phyloP scores from a whole-genome alignment of 768 basidiomycete species.

The Naganishia kalamii region DNA sequence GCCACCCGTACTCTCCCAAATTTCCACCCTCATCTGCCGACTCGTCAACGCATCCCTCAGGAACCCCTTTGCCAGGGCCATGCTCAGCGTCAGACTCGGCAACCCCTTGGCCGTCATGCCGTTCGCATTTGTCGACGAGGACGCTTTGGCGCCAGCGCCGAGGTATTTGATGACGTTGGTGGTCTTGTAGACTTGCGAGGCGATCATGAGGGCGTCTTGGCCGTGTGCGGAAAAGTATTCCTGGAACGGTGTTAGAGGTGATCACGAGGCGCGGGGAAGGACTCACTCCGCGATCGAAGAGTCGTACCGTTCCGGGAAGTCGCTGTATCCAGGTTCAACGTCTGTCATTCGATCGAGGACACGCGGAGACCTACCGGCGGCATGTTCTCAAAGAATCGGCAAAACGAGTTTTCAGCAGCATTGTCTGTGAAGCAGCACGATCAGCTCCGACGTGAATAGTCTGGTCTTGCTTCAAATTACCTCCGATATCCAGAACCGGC shows the following conservation, averaged over 20 bases:
- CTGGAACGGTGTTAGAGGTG: constrained; percentile 19
- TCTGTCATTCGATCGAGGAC: not conserved
- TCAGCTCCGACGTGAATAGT: not conserved
- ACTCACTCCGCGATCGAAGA: constrained; percentile 64
- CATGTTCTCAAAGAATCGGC: constrained; percentile 50
- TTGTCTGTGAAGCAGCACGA: constrained; percentile 51
- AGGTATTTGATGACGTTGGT: constrained; percentile 89
- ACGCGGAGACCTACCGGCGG: constrained; percentile 36
- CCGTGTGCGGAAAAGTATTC: constrained; percentile 87
- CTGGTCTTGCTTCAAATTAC: not conserved
- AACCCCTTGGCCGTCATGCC: constrained; percentile 50
- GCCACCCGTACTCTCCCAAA: constrained; percentile 69
- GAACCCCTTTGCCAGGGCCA: constrained; percentile 69
- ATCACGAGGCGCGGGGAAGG: not conserved
- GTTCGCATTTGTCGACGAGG: constrained; percentile 33
- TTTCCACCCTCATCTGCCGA: constrained; percentile 85
- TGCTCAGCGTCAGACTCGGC: constrained; percentile 70
- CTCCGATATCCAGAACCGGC: constrained; percentile 24
- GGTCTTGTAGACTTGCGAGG: constrained; percentile 56
- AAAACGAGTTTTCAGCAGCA: constrained; percentile 70
- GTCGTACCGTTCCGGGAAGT: constrained; percentile 65
- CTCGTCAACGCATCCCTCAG: constrained; percentile 82
- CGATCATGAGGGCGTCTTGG: constrained; percentile 78
- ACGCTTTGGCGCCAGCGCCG: constrained; percentile 49
- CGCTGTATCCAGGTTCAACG: constrained; percentile 34